Evolutionary conservation across 164 flowering plant species (phyloP), one percentile per base, ranked within the genome.

Genomic region (Chimonanthus salicifolius): DNA sequence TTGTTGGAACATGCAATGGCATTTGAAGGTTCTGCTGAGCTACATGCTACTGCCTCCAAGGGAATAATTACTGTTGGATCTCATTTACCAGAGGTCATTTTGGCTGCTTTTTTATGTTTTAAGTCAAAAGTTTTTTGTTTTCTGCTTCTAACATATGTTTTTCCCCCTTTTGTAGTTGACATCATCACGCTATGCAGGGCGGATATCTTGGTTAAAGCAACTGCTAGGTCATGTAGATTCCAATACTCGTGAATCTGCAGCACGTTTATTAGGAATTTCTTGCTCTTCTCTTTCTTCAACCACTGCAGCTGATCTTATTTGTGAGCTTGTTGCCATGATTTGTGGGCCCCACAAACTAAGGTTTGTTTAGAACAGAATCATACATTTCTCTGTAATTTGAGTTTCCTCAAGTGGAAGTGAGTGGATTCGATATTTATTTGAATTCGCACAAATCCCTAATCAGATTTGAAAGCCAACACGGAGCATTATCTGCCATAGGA

Each of bases 1-100:
- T 80, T 95, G 58, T 79, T 95, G 70, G 99, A 95, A 78, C 97
- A 93, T 92, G 94, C 95, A 54, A 85, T 95, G 97, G 87, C 88
- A 74, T 85, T 77, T 84, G 97, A 93, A 81, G 99, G 97, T 47
- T 92, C 99, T 77, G 85, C 81, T 77, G 97, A 95, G 83, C 82
- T 95, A 87, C 99, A 95, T 87, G 87, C 95, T 69, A 83, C 78
- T 75, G 94, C 97, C 69, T 85, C 96, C 74, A 93, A 89, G 79
- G 88, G 90, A 47, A 79, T 95, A 73, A 80, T 93, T 73, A 62
- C 84, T 33, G 75, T 95, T 79, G 94, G 86, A 71, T 83, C 92
- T 78, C 77, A 80, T 77, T 75, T 86, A 75, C 97, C 94, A 49
- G 84, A 95, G 95, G 99, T 95, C 68, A 47, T 47, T 74, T 10